phyloP scores from a whole-genome alignment of 2,329 filamentous ascomycete species.

The Colletotrichum sp. region DNA sequence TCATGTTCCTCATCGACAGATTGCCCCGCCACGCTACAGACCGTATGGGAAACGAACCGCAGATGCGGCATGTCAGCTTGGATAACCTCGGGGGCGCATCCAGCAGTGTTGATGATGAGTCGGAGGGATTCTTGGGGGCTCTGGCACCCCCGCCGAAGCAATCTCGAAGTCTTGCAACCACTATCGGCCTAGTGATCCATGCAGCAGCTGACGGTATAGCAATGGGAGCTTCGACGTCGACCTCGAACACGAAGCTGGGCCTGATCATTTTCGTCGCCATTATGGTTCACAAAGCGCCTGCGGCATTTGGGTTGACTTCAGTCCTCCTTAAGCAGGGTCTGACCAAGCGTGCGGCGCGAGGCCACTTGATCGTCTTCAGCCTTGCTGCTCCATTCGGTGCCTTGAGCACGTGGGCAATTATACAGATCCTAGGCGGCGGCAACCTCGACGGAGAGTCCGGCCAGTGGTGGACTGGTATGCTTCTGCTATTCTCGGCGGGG shows the following conservation, averaged over 20 bases:
- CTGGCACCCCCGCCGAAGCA: slow-evolving; percentile 63
- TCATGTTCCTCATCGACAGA: slow-evolving; percentile 96
- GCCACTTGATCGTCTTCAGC: slow-evolving; percentile 89
- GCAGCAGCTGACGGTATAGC: slow-evolving; percentile 95
- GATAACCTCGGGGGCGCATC: slow-evolving; percentile 72
- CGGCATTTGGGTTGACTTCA: slow-evolving; percentile 92
- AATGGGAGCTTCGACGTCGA: slow-evolving; percentile 86
- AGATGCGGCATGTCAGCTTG: slow-evolving; percentile 85
- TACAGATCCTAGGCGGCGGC: slow-evolving; percentile 73
- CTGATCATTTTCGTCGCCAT: slow-evolving; percentile 95
- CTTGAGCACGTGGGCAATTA: slow-evolving; percentile 79
- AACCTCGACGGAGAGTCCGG: slow-evolving; percentile 64
- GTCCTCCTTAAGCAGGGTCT: slow-evolving; percentile 90
- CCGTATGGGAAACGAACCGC: slow-evolving; percentile 66
- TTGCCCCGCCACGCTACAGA: slow-evolving; percentile 76
- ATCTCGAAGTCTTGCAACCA: slow-evolving; percentile 77
- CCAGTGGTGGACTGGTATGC: slow-evolving; percentile 89
- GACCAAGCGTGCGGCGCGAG: slow-evolving; percentile 82
- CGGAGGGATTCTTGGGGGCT: slow-evolving; percentile 64
- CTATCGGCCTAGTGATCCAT: slow-evolving; percentile 93
- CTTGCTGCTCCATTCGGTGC: slow-evolving; percentile 89
- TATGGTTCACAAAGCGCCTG: slow-evolving; percentile 96
- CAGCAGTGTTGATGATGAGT: slow-evolving; percentile 57
- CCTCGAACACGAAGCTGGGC: slow-evolving; percentile 75
- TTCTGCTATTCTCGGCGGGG: slow-evolving; percentile 92